A percentile compares a stretch with the other conserved stretches of the same genome.
phyloP scores from a whole-genome alignment of 75 land plant genomes.

The Isoetes taiwanensis region DNA sequence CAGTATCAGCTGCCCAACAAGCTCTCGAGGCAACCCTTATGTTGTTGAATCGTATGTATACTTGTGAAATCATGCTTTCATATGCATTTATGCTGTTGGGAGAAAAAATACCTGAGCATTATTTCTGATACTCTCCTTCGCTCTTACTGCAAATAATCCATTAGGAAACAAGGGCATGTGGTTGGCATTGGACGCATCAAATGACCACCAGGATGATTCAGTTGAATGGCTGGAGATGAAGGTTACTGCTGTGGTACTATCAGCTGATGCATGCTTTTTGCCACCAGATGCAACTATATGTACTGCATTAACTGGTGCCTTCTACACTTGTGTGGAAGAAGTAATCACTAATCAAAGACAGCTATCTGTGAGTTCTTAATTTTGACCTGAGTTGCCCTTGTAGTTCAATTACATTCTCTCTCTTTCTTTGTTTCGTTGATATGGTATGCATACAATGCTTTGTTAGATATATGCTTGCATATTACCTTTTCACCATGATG shows the following conservation, averaged over 20 bases:
- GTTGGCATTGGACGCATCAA: conserved; percentile 28
- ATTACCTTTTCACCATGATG: no score
- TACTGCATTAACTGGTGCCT: conserved; percentile 65
- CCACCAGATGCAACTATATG: conserved; percentile 76
- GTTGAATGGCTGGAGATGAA: conserved; percentile 57
- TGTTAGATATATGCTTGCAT: no score
- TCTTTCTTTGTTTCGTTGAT: no score
- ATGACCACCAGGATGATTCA: conserved; percentile 13
- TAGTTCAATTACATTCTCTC: no score
- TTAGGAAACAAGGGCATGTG: conserved; percentile 56
- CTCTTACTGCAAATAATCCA: no score
- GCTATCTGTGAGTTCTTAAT: conserved; percentile 61
- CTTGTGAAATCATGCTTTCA: no score
- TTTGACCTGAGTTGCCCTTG: no score
- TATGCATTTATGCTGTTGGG: no score
- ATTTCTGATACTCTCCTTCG: no score
- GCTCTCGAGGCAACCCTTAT: conserved; percentile 35
- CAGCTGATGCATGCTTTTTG: conserved; percentile 57
- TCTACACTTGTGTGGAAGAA: conserved; percentile 64
- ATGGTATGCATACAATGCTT: no score
- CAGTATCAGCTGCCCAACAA: conserved; percentile 49
- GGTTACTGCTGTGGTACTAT: conserved; percentile 55
- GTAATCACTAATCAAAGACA: conserved; percentile 40
- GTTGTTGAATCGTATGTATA: conserved; percentile 38
- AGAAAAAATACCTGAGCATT: no score